Base-by-base conservation (phyloP, 305 asterid species). In the Ruellia speciosa region DNA sequence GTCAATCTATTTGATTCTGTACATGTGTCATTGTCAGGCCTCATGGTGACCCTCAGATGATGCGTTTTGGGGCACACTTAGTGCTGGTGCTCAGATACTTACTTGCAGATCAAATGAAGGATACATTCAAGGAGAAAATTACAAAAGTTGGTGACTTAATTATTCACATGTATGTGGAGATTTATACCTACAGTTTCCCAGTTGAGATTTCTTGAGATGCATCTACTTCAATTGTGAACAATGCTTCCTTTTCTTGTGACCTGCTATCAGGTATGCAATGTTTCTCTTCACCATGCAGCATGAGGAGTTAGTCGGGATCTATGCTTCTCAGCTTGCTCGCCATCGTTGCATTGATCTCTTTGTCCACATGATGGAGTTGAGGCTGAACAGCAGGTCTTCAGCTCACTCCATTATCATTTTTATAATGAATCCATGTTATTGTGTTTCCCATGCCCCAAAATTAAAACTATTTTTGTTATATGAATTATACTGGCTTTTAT, bases 41-140 rank as follows among this genome's bases (percentile, higher is more conserved):
- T 67, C 97, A 88, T 73, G 99, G 99, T 16, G 99, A 93, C 71
- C 97, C 99, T 33, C 96, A 93, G 69, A 86, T 93, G 97, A 88
- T 93, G 89, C 96, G 99, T 52, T 87, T 88, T 75, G 99, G 99
- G 72, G 99, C 99, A 61, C 99, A 93, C 78, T 75, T 88, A 64
- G 99, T 88, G 70, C 86, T 93, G 77, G 96, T 93, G 54, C 86
- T 93, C 60, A 79, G 99, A 69, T 77, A 79, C 79, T 75, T 93
- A 66, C 94, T 80, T 52, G 86, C 70, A 17, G 95, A 90, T 75
- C 87, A 88, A 77, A 80, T 88, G 95, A 73, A 72, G 65, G 95
- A 84, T 66, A 72, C 81, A 62, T 93, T 88, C 66, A 80, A 72
- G 60, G 97, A 93, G 92, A 89, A 86, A 83, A 78, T 83, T 58